A percentile compares a stretch with the other conserved stretches of the same genome.
phyloP scores from a whole-genome alignment of 2,329 filamentous ascomycete genomes.

The Diaporthe vexans region DNA sequence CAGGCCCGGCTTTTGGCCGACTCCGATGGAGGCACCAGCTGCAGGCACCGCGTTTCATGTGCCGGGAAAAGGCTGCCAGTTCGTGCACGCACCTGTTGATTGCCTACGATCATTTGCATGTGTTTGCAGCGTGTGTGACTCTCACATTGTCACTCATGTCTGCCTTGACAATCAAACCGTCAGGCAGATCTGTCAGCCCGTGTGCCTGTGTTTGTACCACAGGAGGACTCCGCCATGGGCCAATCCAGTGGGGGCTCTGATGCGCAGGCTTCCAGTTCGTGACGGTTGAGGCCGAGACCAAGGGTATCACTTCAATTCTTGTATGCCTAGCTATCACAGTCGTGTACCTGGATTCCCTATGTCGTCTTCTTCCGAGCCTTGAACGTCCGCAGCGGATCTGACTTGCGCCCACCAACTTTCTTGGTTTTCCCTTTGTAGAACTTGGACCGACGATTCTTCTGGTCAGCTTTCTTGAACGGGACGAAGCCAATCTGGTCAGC shows the following conservation, averaged over 20 bases:
- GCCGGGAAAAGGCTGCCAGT: neutral
- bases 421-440: conserved; percentile 56
- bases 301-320: conserved; percentile 38
- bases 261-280: neutral
- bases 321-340: conserved; percentile 4
- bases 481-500: conserved; percentile 82
- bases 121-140: neutral
- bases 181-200: neutral
- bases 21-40: neutral
- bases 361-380: conserved; percentile 71
- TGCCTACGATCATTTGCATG: neutral
- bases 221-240: neutral
- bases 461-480: conserved; percentile 69
- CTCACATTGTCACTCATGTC: neutral
- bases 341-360: conserved; percentile 17
- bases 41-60: conserved; percentile 8
- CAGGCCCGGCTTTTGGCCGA: neutral
- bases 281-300: neutral
- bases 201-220: neutral
- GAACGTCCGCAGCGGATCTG: conserved; percentile 91
- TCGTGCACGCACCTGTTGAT: neutral
- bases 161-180: conserved; percentile 1
- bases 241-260: neutral
- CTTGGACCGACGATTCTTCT: conserved; percentile 61
- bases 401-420: conserved; percentile 73